Base-by-base conservation (phyloP, 129 eudicot species). In the Logfia minima region DNA sequence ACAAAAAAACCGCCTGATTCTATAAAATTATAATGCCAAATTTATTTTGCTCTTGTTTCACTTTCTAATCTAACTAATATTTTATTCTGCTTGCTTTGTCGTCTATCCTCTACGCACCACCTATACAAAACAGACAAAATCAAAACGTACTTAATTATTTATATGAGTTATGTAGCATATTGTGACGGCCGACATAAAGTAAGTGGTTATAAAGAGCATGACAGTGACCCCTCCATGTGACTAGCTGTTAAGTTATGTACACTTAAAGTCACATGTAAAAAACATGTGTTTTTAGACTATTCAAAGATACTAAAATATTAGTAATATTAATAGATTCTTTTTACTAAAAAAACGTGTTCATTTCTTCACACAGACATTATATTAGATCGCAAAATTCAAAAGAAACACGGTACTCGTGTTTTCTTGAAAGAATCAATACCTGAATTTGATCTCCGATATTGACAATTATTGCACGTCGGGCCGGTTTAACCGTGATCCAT, bases 381-480 rank as follows among this genome's bases (percentile, higher is more conserved):
- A 2, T 9, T 29, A n/a, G 2, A 8, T 37, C 45, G 2, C 11
- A 3, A 69, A 18, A 45, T 11, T 26, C 1, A 1, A 56, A 8
- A 1, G 16, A 1, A 37, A 37, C 45, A 7, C 10, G 45, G 2
- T 8, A 8, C 45, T 8, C 11, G 45, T 37, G 45, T 37, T 37
- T 8, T 10, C 4, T 51, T 19, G 22, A 69, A 65, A 56, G 65
- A 11, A 72, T 26, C 45, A 8, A 17, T 70, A 92, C 98, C 96
- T 92, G 94, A 64, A 92, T 83, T 83, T 92, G 98, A 74, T 92
- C 98, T n/a, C 95, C 98, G 34, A 92, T 92, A 55, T 92, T 92
- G 66, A 92, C 90, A 6, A 90, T 86, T 55, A 92, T 79, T 3
- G 98, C 92, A 75, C 90, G 94, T 59, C 78, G 85, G 69, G 88